phyloP scores from a whole-genome alignment of 2,329 filamentous ascomycete genomes.

The Orbilia brochopaga region DNA sequence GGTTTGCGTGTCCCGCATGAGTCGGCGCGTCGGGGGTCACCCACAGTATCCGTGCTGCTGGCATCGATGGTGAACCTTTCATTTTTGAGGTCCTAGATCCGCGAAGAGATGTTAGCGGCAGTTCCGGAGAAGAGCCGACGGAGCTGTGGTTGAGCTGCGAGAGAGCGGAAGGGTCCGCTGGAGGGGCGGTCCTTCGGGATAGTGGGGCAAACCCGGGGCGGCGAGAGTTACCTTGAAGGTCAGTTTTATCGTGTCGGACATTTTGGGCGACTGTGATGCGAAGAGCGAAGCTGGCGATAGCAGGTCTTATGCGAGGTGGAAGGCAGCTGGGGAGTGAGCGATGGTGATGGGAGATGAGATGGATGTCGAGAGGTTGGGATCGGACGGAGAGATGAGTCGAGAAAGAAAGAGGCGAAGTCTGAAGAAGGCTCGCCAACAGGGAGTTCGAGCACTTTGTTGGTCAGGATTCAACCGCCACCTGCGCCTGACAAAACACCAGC shows the following conservation, averaged over 20 bases:
- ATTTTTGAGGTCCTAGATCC: conserved; percentile 89
- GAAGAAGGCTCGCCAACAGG: conserved; percentile 16
- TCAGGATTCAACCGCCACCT: conserved; percentile 8
- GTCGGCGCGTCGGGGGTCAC: conserved; percentile 57
- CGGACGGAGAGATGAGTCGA: conserved; percentile 49
- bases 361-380: conserved; percentile 37
- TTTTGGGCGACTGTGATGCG: conserved; percentile 53
- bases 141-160: conserved; percentile 52
- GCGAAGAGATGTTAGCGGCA: conserved; percentile 50
- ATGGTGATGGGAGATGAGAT: conserved; percentile 47
- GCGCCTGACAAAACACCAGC: conserved; percentile 2
- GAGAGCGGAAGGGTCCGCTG: conserved; percentile 50
- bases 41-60: conserved; percentile 88
- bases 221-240: conserved; percentile 68
- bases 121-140: conserved; percentile 48
- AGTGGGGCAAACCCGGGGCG: conserved; percentile 46
- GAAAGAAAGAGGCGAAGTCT: conserved; percentile 27
- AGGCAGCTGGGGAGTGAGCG: conserved; percentile 33
- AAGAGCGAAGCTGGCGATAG: conserved; percentile 52
- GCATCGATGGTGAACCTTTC: conserved; percentile 97
- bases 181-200: conserved; percentile 51
- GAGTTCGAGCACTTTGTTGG: conserved; percentile 11
- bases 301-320: conserved; percentile 4
- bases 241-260: conserved; percentile 68
- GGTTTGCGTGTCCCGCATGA: conserved; percentile 22